Percentiles rank a stretch among this genome's conserved stretches.
phyloP scores from a whole-genome alignment of 2,329 filamentous ascomycete species.

The Arthrinium phaeospermum region DNA sequence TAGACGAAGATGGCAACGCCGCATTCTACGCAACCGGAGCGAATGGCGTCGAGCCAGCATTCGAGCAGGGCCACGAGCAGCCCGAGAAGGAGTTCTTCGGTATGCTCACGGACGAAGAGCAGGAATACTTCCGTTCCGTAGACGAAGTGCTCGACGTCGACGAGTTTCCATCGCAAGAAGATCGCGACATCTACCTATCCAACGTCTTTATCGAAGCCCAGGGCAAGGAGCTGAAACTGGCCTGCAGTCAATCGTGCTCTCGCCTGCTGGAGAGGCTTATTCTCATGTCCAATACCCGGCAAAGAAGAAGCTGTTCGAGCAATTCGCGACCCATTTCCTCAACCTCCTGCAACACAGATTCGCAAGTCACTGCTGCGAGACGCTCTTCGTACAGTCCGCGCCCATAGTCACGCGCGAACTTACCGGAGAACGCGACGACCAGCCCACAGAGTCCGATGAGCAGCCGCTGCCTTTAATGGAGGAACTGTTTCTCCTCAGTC shows the following conservation, averaged over 20 bases:
- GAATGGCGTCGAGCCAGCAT: conserved; percentile 26
- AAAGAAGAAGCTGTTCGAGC: conserved; percentile 87
- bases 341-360: conserved; percentile 94
- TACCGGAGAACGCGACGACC: conserved; percentile 53
- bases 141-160: conserved; percentile 91
- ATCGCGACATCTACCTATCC: conserved; percentile 72
- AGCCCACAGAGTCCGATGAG: conserved; percentile 47
- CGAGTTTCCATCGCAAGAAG: conserved; percentile 79
- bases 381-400: conserved; percentile 84
- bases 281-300: conserved; percentile 74
- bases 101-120: conserved; percentile 89
- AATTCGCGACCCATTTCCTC: conserved; percentile 85
- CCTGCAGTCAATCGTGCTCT: conserved; percentile 94
- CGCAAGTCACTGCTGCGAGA: conserved; percentile 96
- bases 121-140: conserved; percentile 91
- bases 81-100: conserved; percentile 84
- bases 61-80: conserved; percentile 22
- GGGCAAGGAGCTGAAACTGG: conserved; percentile 94
- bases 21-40: conserved; percentile 30
- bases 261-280: conserved; percentile 91
- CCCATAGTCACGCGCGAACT: conserved; percentile 79
- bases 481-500: conserved; percentile 78
- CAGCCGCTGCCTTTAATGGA: conserved; percentile 73
- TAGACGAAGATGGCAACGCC: conserved; percentile 30
- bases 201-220: conserved; percentile 86